Conservation (phyloP, 2,329 filamentous ascomycete genomes). For the Neofusicoccum ribis region DNA sequence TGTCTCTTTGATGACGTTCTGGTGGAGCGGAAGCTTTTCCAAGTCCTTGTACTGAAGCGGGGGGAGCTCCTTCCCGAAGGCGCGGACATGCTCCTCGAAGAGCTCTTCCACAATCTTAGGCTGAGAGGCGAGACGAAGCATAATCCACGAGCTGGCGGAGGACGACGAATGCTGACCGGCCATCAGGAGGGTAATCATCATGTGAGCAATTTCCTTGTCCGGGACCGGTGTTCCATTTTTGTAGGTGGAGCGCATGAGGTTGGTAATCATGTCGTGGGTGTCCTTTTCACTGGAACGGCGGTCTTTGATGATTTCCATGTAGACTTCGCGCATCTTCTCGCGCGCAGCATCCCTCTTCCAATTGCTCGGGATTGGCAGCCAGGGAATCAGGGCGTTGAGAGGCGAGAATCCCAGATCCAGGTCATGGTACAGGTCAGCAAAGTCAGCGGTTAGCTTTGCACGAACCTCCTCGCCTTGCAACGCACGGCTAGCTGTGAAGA, state of each 20-base stretch:
- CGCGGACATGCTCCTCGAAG: conserved; percentile 72
- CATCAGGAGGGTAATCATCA: conserved; percentile 87
- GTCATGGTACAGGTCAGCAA: conserved; percentile 76
- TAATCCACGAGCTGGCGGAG: conserved; percentile 76
- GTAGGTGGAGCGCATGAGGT: conserved; percentile 75
- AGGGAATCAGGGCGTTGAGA: conserved; percentile 80
- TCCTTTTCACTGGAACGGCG: conserved; percentile 50
- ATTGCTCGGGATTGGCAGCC: conserved; percentile 78
- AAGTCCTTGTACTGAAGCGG: conserved; percentile 72
- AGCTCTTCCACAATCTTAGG: conserved; percentile 74
- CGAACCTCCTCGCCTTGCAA: conserved; percentile 78
- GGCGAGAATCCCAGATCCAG: conserved; percentile 81
- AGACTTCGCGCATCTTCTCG: conserved; percentile 71
- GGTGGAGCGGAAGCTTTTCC: conserved; percentile 72
- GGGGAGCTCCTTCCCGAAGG: conserved; percentile 63
- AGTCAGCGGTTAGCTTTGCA: conserved; percentile 69
- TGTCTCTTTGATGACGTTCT: conserved; percentile 81
- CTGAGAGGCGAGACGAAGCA: conserved; percentile 71
- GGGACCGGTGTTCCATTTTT: conserved; percentile 72
- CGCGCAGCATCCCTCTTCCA: conserved; percentile 73
- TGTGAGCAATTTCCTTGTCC: conserved; percentile 76
- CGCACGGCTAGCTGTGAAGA: conserved; percentile 80
- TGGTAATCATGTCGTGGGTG: conserved; percentile 71
- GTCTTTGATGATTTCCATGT: conserved; percentile 73
- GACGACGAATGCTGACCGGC: conserved; percentile 82